Evolutionary conservation across 2,329 filamentous ascomycete genomes (phyloP), one percentile per base, ranked within the genome.

Genomic region (Fusarium stilboides): DNA sequence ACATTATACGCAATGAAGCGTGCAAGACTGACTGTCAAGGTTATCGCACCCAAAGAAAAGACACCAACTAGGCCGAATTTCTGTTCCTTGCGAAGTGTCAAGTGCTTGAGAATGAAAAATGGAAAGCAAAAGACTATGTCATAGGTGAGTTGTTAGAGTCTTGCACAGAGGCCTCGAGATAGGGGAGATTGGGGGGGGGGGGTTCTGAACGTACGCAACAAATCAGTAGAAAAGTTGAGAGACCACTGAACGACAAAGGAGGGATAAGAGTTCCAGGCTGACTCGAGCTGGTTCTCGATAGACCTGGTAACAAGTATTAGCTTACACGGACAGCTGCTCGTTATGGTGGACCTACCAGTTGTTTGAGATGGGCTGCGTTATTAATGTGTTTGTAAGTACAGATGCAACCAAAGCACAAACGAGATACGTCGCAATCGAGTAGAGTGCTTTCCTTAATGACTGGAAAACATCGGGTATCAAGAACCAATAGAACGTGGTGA

Each of bases 31-130:
- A 65, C 62, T 0, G 37, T 17, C 2, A 66, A 3, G 0, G 63
- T 66, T 1, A 66, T 62, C 6, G 49, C 62, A 2, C 63, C 62
- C 1, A 66, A 15, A 3, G 63, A 66, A n/a, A 66, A 66, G 6
- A 66, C 49, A 3, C 62, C 62, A 0, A 66, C 13, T 0, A 66
- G 56, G 0, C 34, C 62, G 2, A 66, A 12, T 3, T 57, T 66
- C 9, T 66, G 49, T 24, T 66, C 44, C 12, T 9, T 22, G 2
- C 63, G 37, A 3, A 66, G 40, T 3, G 15, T 66, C 1, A 66
- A 33, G 4, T 66, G 39, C 3, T 36, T 40, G 0, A 66, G 34
- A 5, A 62, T 52, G 3, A 66, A 52, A 8, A 66, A 66, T 1
- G 63, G 63, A 3, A 62, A 66, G 3, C 37, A 66, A 15, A 66